Conservation (phyloP, 2,329 filamentous ascomycete genomes). For the Endocalyx cinctus region DNA sequence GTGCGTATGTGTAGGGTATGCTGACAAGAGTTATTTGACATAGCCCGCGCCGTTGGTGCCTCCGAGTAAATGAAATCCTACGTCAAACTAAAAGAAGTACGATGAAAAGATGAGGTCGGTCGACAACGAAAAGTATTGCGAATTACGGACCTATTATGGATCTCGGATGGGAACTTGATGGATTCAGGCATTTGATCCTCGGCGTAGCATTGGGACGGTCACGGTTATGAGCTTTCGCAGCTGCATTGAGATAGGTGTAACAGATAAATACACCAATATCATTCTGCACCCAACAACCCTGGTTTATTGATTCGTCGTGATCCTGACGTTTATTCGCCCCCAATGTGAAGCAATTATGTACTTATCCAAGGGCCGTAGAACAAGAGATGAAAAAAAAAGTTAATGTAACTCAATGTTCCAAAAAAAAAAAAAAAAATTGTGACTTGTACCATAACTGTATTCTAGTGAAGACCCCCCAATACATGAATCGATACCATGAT, state of each 20-base stretch:
- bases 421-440: neutral
- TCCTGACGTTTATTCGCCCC: too few species aligned
- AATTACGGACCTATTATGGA: conserved; percentile 24
- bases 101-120: conserved; percentile 24
- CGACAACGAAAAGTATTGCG: conserved; percentile 19
- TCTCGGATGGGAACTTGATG: conserved; percentile 24
- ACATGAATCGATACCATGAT: conserved; percentile 7
- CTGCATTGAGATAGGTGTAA: conserved; percentile 27
- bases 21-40: conserved; percentile 3
- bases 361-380: too few species aligned
- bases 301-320: conserved; percentile 1
- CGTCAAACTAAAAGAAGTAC: conserved; percentile 29
- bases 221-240: conserved; percentile 27
- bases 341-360: too few species aligned
- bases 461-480: conserved; percentile 12
- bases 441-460: neutral
- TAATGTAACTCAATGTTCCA: too few species aligned
- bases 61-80: conserved; percentile 27
- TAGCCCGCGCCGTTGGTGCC: conserved; percentile 29
- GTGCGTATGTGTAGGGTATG: conserved; percentile 1
- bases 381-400: too few species aligned
- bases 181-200: conserved; percentile 31
- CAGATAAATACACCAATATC: conserved; percentile 24
- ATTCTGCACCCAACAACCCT: conserved; percentile 15
- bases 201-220: conserved; percentile 31